phyloP scores from a whole-genome alignment of 345 rosid genomes.

The Mallotus nudiflorus region DNA sequence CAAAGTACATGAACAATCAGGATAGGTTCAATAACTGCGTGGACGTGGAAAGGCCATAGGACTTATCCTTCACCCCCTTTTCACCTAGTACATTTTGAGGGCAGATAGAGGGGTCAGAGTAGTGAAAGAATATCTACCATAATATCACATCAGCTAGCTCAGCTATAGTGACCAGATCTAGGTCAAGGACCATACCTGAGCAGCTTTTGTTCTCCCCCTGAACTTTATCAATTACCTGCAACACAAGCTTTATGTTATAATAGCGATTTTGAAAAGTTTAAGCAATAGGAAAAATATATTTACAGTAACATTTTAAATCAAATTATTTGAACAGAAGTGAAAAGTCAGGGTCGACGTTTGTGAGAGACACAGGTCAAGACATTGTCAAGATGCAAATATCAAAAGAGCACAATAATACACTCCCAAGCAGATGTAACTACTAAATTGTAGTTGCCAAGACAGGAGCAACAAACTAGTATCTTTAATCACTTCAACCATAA shows the following conservation, averaged over 20 bases:
- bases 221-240: constrained; percentile 75
- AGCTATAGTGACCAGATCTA: neutral
- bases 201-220: constrained; percentile 76
- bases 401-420: too few species aligned
- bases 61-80: neutral
- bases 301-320: neutral
- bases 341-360: neutral
- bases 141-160: neutral
- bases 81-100: too few species aligned
- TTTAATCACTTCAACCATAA: neutral
- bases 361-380: neutral
- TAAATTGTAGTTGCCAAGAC: neutral
- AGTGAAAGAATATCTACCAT: neutral
- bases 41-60: neutral
- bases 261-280: neutral
- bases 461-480: neutral
- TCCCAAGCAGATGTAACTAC: neutral
- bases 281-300: neutral
- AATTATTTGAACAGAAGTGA: neutral
- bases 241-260: constrained; percentile 9
- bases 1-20: neutral
- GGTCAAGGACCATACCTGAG: constrained; percentile 37
- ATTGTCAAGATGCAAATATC: neutral
- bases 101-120: neutral
- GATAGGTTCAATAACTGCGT: neutral